These are phyloP conservation scores for Escovopsis weberi DNA, from an alignment of 2,329 filamentous ascomycete genomes.

Conservation along the genomic window DNA sequence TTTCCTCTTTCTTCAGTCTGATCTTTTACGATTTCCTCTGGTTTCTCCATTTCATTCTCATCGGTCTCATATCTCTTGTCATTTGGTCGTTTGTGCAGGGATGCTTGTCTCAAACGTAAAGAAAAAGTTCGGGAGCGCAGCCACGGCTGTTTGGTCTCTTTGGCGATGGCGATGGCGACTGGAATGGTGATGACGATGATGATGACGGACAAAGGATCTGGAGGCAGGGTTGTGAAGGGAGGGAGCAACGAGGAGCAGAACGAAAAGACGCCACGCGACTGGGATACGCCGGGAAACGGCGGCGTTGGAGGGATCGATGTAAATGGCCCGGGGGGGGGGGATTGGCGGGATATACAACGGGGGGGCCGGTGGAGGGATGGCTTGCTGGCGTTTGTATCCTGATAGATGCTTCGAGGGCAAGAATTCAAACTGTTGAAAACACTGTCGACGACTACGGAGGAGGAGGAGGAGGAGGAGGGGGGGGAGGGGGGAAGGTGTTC, in stretches of 20 bases:
- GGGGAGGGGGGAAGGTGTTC: too few species aligned
- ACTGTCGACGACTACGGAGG: background rate
- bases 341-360: background rate
- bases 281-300: background rate
- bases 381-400: background rate
- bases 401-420: background rate
- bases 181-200: too few species aligned
- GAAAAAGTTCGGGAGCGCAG: constrained; percentile 1
- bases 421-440: background rate
- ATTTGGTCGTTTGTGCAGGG: constrained; percentile 2
- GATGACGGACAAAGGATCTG: background rate
- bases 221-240: background rate
- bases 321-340: too few species aligned
- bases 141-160: background rate
- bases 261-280: background rate
- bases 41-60: background rate
- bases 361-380: background rate
- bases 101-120: constrained; percentile 4
- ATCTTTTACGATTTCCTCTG: constrained; percentile 2
- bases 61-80: background rate
- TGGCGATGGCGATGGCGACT: too few species aligned
- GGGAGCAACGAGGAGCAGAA: background rate
- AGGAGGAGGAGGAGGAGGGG: background rate
- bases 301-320: background rate
- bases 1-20: constrained; percentile 7